Percentiles rank a stretch among this genome's conserved stretches.
These are phyloP conservation scores for Populus davidiana DNA, from an alignment of 345 rosid species.

Conservation along the genomic window DNA sequence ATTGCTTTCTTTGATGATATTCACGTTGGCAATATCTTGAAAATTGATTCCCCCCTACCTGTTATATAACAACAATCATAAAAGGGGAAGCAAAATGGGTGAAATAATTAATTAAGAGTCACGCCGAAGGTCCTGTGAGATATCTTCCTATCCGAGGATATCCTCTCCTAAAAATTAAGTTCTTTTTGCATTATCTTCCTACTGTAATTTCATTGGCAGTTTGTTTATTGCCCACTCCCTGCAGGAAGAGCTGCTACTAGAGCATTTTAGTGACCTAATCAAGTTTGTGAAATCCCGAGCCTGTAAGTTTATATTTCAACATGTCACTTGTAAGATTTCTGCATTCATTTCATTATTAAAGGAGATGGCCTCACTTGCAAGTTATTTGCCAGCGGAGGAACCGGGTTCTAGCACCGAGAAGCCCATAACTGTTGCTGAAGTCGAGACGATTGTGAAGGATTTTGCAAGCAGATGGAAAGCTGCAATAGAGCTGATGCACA, in stretches of 20 bases:
- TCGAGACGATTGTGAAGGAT: conserved; percentile 83
- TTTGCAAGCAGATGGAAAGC: conserved; percentile 90
- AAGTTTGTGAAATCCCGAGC: conserved; percentile 86
- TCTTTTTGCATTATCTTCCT: neutral
- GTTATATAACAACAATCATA: too few species aligned
- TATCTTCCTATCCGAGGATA: neutral
- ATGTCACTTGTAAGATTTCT: neutral
- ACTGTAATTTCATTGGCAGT: neutral
- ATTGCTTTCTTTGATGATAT: neutral
- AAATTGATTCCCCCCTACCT: neutral
- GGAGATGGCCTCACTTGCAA: neutral
- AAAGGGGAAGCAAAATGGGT: too few species aligned
- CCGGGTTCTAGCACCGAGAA: conserved; percentile 57
- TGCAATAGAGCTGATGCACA: conserved; percentile 95
- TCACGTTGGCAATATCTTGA: neutral
- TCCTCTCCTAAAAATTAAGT: neutral
- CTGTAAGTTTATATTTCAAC: conserved; percentile 47
- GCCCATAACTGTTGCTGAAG: conserved; percentile 64
- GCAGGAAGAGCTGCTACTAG: conserved; percentile 90
- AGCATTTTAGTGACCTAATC: conserved; percentile 86
- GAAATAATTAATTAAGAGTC: too few species aligned
- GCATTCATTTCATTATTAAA: neutral
- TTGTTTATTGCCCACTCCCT: neutral
- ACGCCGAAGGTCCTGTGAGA: neutral
- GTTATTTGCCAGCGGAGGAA: conserved; percentile 66